Evolutionary conservation across 148 eudicot species (phyloP).

Genomic region (Amaranthus palmeri): DNA sequence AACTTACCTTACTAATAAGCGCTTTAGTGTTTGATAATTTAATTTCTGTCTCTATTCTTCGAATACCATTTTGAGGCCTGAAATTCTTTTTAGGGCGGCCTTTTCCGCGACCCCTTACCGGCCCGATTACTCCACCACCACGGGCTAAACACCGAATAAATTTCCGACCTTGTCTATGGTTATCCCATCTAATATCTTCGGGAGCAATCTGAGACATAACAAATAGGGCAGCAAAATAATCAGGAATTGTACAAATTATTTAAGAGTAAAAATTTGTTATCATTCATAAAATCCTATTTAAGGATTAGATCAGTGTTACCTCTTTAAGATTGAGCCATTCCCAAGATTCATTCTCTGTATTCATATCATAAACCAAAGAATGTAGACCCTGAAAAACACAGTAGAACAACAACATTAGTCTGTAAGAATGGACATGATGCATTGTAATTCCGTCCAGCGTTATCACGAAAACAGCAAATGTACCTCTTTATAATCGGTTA

Average conservation of each 20-base stretch:
- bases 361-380: slow-evolving; percentile 44
- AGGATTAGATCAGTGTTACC: slow-evolving; percentile 21
- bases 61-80: slow-evolving; percentile 19
- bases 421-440: neutral
- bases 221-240: neutral
- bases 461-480: no score
- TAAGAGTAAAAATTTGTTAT: no score
- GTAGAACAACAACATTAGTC: slow-evolving; percentile 10
- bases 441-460: no score
- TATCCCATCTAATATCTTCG: slow-evolving; percentile 56
- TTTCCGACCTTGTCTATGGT: slow-evolving; percentile 44
- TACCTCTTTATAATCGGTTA: slow-evolving; percentile 36
- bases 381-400: slow-evolving; percentile 39
- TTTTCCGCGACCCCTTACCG: slow-evolving; percentile 56
- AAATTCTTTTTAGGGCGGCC: neutral
- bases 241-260: no score
- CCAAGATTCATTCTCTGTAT: slow-evolving; percentile 46
- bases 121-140: slow-evolving; percentile 24
- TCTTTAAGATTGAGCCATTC: slow-evolving; percentile 64
- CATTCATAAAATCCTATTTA: no score
- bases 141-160: slow-evolving; percentile 35
- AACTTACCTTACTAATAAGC: slow-evolving; percentile 58
- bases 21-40: slow-evolving; percentile 60
- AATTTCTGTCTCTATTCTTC: slow-evolving; percentile 52
- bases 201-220: slow-evolving; percentile 40